Evolutionary conservation across 225 moss, liverwort and hornwort genomes (phyloP).

Genomic region (Sphagnum tenellum): DNA sequence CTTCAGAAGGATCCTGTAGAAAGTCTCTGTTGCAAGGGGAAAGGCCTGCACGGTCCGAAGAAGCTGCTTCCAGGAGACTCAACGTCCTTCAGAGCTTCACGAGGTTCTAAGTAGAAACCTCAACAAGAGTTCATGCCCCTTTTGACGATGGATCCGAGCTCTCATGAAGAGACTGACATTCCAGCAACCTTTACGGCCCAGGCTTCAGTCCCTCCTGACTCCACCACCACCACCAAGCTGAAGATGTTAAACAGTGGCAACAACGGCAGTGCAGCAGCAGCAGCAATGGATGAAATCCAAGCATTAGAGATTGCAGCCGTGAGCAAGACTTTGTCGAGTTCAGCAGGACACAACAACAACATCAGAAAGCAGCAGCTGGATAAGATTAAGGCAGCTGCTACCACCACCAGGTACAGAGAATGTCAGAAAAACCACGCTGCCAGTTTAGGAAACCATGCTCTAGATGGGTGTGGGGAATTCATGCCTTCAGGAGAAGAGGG

Average conservation of each 20-base stretch:
- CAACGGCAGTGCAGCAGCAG: slow-evolving; percentile 9
- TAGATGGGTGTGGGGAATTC: slow-evolving; percentile 99
- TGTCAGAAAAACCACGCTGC: slow-evolving; percentile 99
- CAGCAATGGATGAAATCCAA: no score
- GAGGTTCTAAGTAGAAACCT: no score
- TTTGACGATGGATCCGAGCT: slow-evolving; percentile 43
- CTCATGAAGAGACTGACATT: slow-evolving; percentile 48
- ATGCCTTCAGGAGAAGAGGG: slow-evolving; percentile 94
- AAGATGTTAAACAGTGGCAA: slow-evolving; percentile 57
- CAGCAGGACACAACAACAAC: no score
- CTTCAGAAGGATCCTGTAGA: no score
- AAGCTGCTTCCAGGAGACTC: neutral
- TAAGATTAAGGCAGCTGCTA: no score
- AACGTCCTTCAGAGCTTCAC: no score
- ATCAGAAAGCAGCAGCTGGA: no score
- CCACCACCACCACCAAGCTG: slow-evolving; percentile 46
- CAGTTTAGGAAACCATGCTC: slow-evolving; percentile 92
- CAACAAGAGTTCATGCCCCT: no score
- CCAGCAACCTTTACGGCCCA: slow-evolving; percentile 20
- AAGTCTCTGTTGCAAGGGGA: neutral
- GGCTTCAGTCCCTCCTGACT: slow-evolving; percentile 42
- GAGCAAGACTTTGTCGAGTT: no score
- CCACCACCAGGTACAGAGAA: slow-evolving; percentile 59
- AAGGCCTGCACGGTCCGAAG: slow-evolving; percentile 3
- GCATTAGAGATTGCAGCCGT: no score